These are phyloP conservation scores for Chiua virens DNA, from an alignment of 768 basidiomycete genomes.

Conservation along the genomic window DNA sequence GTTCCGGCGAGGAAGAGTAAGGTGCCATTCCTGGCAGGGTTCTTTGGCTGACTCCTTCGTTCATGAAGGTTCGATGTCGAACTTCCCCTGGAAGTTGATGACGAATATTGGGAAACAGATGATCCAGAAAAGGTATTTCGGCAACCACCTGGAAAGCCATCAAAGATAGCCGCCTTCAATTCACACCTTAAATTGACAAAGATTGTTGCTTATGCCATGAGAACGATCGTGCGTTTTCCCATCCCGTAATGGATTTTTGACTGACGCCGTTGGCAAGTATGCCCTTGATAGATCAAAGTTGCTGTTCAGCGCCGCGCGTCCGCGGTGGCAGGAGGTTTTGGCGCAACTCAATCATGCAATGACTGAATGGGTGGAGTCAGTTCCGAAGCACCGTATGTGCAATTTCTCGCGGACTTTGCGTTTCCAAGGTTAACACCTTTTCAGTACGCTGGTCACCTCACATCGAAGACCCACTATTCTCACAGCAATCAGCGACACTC, in stretches of 20 bases:
- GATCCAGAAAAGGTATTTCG: conserved; percentile 54
- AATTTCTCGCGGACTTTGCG: not conserved
- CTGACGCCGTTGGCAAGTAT: conserved; percentile 43
- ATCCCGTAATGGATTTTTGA: not conserved
- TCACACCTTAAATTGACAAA: conserved; percentile 64
- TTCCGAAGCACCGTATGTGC: conserved; percentile 65
- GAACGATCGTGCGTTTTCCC: conserved; percentile 56
- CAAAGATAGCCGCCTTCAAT: conserved; percentile 60
- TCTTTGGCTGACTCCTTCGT: conserved; percentile 4
- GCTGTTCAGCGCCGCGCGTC: conserved; percentile 49
- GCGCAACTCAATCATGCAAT: conserved; percentile 68
- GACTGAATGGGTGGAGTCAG: conserved; percentile 66
- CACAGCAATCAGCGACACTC: conserved; percentile 58
- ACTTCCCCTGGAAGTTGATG: conserved; percentile 79
- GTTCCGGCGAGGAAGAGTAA: conserved; percentile 67
- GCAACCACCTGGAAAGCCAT: conserved; percentile 64
- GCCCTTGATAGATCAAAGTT: conserved; percentile 66
- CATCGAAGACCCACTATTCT: conserved; percentile 46
- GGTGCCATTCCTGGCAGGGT: conserved; percentile 12
- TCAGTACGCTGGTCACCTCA: conserved; percentile 62
- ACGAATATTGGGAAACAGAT: conserved; percentile 69
- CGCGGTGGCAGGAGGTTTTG: conserved; percentile 59
- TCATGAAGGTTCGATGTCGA: conserved; percentile 77
- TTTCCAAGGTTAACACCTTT: not conserved
- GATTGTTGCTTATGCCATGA: conserved; percentile 66